Conservation (phyloP, 108 stramenopile species). For the Cyclotella kingstonii region DNA sequence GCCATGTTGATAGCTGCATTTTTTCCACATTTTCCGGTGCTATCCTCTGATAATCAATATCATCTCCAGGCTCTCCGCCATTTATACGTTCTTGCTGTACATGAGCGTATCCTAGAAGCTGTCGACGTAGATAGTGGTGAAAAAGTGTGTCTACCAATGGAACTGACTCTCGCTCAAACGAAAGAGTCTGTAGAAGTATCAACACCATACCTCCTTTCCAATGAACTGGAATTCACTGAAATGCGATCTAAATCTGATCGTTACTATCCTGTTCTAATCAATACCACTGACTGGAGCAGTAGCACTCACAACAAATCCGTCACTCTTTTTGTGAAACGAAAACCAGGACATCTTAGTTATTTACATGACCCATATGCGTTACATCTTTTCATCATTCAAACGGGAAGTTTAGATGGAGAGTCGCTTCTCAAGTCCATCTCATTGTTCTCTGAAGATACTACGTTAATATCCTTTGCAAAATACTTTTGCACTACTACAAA, state of each 20-base stretch:
- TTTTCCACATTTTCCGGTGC: conserved; percentile 87
- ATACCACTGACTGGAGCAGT: conserved; percentile 23
- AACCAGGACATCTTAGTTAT: conserved; percentile 71
- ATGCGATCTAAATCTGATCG: conserved; percentile 59
- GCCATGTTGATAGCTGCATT: conserved; percentile 91
- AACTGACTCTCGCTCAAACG: conserved; percentile 43
- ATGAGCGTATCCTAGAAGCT: conserved; percentile 78
- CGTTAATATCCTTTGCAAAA: conserved; percentile 62
- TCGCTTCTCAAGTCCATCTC: conserved; percentile 57
- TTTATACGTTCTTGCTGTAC: conserved; percentile 94
- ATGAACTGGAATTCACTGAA: conserved; percentile 21
- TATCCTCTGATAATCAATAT: conserved; percentile 89
- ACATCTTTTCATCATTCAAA: conserved; percentile 46
- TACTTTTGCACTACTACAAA: conserved; percentile 58
- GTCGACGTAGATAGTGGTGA: conserved; percentile 88
- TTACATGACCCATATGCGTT: conserved; percentile 60
- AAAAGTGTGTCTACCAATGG: conserved; percentile 71
- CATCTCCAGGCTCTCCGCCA: conserved; percentile 96
- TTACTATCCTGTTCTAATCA: conserved; percentile 49
- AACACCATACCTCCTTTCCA: conserved; percentile 29
- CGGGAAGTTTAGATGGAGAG: conserved; percentile 27
- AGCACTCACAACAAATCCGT: conserved; percentile 11
- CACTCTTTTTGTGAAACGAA: conserved; percentile 79
- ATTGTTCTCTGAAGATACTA: conserved; percentile 73
- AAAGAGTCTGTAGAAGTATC: conserved; percentile 17